Conservation (phyloP, 352 stramenopile species). For the Globisporangium splendens region DNA sequence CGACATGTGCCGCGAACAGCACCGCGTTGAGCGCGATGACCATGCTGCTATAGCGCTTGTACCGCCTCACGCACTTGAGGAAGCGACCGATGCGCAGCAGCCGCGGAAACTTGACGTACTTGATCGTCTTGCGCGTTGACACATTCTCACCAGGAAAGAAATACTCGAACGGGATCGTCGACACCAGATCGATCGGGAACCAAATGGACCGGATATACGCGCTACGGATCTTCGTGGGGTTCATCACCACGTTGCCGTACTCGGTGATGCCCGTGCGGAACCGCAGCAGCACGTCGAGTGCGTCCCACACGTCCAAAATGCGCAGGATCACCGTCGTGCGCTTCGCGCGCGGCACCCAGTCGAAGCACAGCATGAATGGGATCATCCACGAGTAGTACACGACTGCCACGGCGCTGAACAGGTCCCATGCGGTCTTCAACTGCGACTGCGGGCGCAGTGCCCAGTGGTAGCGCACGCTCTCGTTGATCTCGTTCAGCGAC, state of each 20-base stretch:
- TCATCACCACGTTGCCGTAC: conserved; percentile 54
- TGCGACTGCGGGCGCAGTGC: conserved; percentile 50
- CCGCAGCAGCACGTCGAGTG: conserved; percentile 45
- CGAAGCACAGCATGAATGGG: conserved; percentile 65
- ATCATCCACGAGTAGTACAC: conserved; percentile 76
- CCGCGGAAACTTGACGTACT: conserved; percentile 64
- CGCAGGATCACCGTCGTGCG: conserved; percentile 35
- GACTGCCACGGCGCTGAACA: conserved; percentile 49
- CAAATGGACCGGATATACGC: conserved; percentile 51
- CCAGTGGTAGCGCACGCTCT: conserved; percentile 41
- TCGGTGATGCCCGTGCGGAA: conserved; percentile 62
- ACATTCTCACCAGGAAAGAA: conserved; percentile 35
- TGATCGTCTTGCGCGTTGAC: conserved; percentile 65
- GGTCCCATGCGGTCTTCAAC: conserved; percentile 54
- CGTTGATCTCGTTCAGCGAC: conserved; percentile 56
- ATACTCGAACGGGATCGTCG: conserved; percentile 57
- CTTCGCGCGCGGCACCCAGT: conserved; percentile 42
- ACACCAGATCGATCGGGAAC: conserved; percentile 59
- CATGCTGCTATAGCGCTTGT: conserved; percentile 59
- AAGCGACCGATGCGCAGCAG: conserved; percentile 56
- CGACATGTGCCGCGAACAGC: conserved; percentile 49
- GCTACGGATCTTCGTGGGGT: conserved; percentile 38
- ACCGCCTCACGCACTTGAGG: conserved; percentile 52
- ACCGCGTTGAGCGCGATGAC: conserved; percentile 47
- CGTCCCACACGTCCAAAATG: conserved; percentile 44